Percentiles rank a stretch among this genome's conserved stretches.
Evolutionary conservation across 768 basidiomycete genomes (phyloP).

Genomic region (Trametopsis cervina): DNA sequence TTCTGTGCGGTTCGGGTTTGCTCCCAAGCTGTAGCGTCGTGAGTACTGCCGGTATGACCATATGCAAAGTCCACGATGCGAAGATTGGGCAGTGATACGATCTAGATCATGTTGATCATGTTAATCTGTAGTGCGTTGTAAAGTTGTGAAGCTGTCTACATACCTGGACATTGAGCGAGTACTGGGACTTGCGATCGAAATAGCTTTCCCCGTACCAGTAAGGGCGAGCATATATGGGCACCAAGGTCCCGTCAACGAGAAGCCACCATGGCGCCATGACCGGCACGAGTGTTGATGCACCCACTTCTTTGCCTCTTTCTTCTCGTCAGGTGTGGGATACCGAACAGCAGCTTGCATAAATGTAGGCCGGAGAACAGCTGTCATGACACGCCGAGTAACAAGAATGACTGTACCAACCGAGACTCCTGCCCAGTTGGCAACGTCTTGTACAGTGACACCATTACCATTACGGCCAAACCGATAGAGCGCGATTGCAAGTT

Average conservation of each 20-base stretch:
- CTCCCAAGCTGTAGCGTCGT: conserved; percentile 28
- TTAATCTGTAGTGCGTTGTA: neutral
- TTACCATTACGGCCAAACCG: conserved; percentile 35
- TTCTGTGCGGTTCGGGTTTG: conserved; percentile 17
- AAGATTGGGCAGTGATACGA: conserved; percentile 27
- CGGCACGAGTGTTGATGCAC: conserved; percentile 26
- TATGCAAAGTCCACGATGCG: conserved; percentile 28
- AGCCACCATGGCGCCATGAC: conserved; percentile 32
- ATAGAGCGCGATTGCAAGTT: conserved; percentile 33
- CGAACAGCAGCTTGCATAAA: conserved; percentile 23
- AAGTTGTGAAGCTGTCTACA: neutral
- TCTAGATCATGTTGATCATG: conserved; percentile 3
- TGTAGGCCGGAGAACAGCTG: conserved; percentile 20
- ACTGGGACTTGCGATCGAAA: conserved; percentile 33
- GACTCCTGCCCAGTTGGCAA: conserved; percentile 33
- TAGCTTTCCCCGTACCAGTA: conserved; percentile 30
- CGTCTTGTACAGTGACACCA: conserved; percentile 25
- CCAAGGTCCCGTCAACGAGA: conserved; percentile 33
- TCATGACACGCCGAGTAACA: conserved; percentile 25
- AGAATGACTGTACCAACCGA: conserved; percentile 26
- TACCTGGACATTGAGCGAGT: conserved; percentile 26
- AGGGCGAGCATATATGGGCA: conserved; percentile 28
- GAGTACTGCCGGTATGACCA: conserved; percentile 26
- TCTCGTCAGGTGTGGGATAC: conserved; percentile 26
- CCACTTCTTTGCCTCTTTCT: conserved; percentile 32